These are phyloP conservation scores for Blepharisma stoltei DNA, from an alignment of 73 alveolate genomes.

Conservation along the genomic window DNA sequence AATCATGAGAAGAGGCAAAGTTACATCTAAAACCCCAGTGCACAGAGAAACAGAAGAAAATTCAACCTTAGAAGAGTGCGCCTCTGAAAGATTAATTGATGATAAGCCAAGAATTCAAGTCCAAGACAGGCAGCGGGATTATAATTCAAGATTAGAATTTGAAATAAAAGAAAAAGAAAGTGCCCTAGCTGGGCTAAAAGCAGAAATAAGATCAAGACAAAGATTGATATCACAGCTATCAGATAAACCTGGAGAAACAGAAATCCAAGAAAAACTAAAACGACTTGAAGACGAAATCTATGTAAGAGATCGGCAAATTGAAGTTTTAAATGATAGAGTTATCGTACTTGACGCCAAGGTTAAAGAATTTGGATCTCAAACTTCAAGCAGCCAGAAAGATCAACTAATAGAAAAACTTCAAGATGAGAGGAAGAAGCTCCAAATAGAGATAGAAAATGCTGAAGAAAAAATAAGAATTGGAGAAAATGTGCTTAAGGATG, in stretches of 20 bases:
- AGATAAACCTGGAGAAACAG: neutral
- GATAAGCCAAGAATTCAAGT: too few species aligned
- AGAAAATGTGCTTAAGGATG: neutral
- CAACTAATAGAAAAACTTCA: neutral
- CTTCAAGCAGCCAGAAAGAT: neutral
- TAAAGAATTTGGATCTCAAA: neutral
- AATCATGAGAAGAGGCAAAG: too few species aligned
- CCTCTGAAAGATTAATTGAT: too few species aligned
- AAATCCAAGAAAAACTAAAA: slow-evolving; percentile 7
- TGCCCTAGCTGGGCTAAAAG: slow-evolving; percentile 21
- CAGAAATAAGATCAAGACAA: slow-evolving; percentile 24
- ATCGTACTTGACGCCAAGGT: slow-evolving; percentile 4
- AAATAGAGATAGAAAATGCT: neutral
- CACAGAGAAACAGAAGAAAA: too few species aligned
- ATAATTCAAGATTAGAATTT: neutral
- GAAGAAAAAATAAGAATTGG: neutral
- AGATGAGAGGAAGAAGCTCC: neutral
- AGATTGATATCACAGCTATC: neutral
- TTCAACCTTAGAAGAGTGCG: too few species aligned
- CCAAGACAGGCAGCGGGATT: too few species aligned
- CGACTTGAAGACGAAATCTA: slow-evolving; percentile 1
- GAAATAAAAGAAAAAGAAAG: slow-evolving; percentile 26
- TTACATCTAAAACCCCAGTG: too few species aligned
- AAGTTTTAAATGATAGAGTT: slow-evolving; percentile 27
- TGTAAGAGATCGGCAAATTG: slow-evolving; percentile 8